Base-by-base conservation (phyloP, 352 stramenopile genomes). In the Globisporangium cederbergense region DNA sequence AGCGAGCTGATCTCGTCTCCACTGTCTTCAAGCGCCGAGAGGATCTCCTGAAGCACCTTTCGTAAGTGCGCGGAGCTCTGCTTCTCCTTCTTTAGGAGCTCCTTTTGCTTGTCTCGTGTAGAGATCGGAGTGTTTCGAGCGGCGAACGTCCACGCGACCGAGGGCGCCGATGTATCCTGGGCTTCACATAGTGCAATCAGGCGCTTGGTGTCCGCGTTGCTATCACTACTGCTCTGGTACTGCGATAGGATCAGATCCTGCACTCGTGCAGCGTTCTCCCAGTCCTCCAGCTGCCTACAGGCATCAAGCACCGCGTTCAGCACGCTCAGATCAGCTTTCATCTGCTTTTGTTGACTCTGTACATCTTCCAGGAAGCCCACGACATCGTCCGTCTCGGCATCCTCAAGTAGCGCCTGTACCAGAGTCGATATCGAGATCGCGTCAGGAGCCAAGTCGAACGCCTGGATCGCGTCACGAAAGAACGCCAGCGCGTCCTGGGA, bases 301-400 rank as follows among this genome's bases (percentile, higher is more conserved):
- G 69, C 71, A 66, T 91, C 81, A 7, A 88, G 43, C n/a, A 87
- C 59, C 6, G 61, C 73, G 56, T 78, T 81, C 16, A 76, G 59
- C 18, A 79, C 61, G 18, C 58, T 49, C 3, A 56, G 30, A 11
- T 60, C 65, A 36, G 50, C n/a, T 10, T 14, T 5, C 1, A 32
- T 3, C n/a, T 58, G 52, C 32, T 47, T 42, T 10, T 16, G 7
- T 20, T 16, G 32, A 11, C 6, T 3, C 14, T 54, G 45, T 25
- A 73, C 59, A 1, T 58, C 43, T 42, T 67, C 47, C 10, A 86
- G 11, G 30, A 77, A 84, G 2, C 62, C 36, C 20, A 84, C 73
- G 3, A 67, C 71, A 0, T n/a, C 60, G 25, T 53, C 32, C 4
- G 70, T 9, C 13, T 75, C 62, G 13, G 64, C 64, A 38, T 84